phyloP scores from a whole-genome alignment of 169 alveolate species.

The Plasmodium relictum region DNA sequence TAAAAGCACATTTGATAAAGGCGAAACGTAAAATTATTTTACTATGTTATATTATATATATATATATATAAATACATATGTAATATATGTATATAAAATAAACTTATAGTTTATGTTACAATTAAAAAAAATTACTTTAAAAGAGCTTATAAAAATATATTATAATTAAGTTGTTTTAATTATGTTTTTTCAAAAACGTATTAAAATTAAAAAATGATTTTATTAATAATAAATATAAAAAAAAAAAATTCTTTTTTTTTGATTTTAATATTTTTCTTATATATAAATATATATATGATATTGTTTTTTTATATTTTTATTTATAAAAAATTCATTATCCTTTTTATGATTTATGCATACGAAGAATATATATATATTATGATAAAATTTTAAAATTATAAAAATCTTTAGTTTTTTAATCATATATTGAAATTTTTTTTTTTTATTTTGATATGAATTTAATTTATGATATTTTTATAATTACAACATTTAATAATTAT shows the following conservation, averaged over 20 bases:
- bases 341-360: not conserved
- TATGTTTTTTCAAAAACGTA: too few species aligned
- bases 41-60: not conserved
- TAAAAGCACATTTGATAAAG: conserved; percentile 16
- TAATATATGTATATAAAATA: not conserved
- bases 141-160: too few species aligned
- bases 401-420: conserved; percentile 15
- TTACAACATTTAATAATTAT: conserved; percentile 1
- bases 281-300: too few species aligned
- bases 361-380: not conserved
- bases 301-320: too few species aligned
- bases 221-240: too few species aligned
- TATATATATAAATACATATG: not conserved
- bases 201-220: too few species aligned
- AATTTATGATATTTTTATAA: conserved; percentile 11
- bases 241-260: too few species aligned
- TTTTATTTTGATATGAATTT: conserved; percentile 1
- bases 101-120: not conserved
- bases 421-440: not conserved
- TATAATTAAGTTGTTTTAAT: too few species aligned
- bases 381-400: not conserved
- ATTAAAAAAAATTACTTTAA: too few species aligned
- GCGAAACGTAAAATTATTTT: conserved; percentile 8
- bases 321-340: too few species aligned
- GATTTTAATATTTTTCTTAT: too few species aligned